Conservation (phyloP, 2,329 filamentous ascomycete species). For the Ceratocystis alfenasii region DNA sequence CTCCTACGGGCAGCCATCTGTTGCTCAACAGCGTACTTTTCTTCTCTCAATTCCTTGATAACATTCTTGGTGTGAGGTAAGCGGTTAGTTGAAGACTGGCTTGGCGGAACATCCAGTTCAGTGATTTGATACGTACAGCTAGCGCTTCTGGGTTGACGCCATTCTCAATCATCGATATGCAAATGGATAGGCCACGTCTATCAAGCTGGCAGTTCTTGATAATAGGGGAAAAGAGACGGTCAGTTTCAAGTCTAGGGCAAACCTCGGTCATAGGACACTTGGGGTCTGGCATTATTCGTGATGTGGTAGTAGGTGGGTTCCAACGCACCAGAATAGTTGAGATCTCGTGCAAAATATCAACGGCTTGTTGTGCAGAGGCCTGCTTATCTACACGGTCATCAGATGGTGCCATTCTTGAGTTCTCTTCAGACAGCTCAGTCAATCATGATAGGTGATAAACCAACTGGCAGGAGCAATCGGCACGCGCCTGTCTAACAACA, state of each 20-base stretch:
- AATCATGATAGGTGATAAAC: background rate
- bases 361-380: constrained; percentile 65
- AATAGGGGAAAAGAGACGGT: background rate
- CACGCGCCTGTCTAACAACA: background rate
- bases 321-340: constrained; percentile 70
- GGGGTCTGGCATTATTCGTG: background rate
- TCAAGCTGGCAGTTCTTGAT: constrained; percentile 83
- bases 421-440: background rate
- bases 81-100: background rate
- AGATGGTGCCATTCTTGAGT: constrained; percentile 30
- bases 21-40: constrained; percentile 41
- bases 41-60: constrained; percentile 47
- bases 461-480: background rate
- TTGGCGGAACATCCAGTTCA: background rate
- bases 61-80: constrained; percentile 36
- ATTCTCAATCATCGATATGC: constrained; percentile 93
- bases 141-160: constrained; percentile 92
- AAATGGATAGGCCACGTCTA: constrained; percentile 80
- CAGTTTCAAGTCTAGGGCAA: background rate
- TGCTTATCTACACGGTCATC: constrained; percentile 52
- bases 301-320: background rate
- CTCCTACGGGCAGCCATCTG: constrained; percentile 28
- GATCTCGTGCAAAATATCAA: constrained; percentile 74
- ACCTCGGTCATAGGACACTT: background rate
- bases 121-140: constrained; percentile 49